A percentile compares a stretch with the other conserved stretches of the same genome.
Evolutionary conservation across 352 stramenopile species (phyloP).

Genomic region (Pythium guiyangense): DNA sequence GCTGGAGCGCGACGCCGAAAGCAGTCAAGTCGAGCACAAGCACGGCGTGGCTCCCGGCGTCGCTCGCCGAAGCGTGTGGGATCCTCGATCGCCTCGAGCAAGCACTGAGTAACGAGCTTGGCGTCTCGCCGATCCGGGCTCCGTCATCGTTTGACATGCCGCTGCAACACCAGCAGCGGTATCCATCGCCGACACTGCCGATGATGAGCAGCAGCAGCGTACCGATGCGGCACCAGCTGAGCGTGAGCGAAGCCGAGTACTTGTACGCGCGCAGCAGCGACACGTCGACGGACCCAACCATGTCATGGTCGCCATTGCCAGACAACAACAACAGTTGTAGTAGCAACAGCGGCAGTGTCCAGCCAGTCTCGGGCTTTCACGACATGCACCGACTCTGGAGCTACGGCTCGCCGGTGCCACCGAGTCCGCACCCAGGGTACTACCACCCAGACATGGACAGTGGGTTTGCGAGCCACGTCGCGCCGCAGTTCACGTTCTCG

Average conservation of each 20-base stretch:
- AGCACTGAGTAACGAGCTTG: slow-evolving; percentile 23
- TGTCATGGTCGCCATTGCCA: slow-evolving; percentile 5
- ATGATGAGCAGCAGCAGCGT: slow-evolving; percentile 21
- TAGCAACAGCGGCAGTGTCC: slow-evolving; percentile 1
- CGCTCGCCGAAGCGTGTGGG: slow-evolving; percentile 40
- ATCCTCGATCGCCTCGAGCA: slow-evolving; percentile 58
- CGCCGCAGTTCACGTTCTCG: slow-evolving; percentile 18
- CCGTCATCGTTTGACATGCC: slow-evolving; percentile 5
- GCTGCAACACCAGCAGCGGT: slow-evolving; percentile 5
- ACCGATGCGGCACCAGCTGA: slow-evolving; percentile 11
- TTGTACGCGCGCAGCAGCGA: slow-evolving; percentile 10
- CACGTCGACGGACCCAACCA: slow-evolving; percentile 1
- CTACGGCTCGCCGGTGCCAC: slow-evolving; percentile 18
- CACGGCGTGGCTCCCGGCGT: slow-evolving; percentile 43
- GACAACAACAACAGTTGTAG: slow-evolving; percentile 3
- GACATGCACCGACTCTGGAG: slow-evolving; percentile 25
- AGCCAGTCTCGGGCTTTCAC: slow-evolving; percentile 10
- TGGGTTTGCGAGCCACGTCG: slow-evolving; percentile 15
- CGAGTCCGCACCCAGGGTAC: slow-evolving; percentile 14
- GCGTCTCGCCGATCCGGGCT: slow-evolving; percentile 6
- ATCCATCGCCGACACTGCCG: slow-evolving; percentile 16
- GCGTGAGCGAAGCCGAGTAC: slow-evolving; percentile 14
- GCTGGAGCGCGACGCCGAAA: slow-evolving; percentile 37
- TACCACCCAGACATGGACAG: slow-evolving; percentile 19
- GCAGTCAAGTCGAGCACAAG: slow-evolving; percentile 30